phyloP scores from a whole-genome alignment of 2,329 filamentous ascomycete genomes.

The Elsinoe ampelina region DNA sequence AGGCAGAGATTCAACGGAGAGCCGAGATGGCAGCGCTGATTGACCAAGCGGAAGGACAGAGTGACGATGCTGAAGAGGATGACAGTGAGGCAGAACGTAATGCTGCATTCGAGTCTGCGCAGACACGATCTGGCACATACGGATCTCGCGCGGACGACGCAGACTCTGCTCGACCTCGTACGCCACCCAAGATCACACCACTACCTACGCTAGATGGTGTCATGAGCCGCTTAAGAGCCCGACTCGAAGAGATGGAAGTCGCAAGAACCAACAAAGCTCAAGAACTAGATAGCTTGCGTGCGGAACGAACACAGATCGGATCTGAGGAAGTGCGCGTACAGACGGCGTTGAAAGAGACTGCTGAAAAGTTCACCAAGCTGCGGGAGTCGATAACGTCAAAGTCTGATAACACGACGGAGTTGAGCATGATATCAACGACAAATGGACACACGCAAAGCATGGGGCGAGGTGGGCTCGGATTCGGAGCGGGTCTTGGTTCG shows the following conservation, averaged over 20 bases:
- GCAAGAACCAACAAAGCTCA: constrained; percentile 49
- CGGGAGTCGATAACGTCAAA: constrained; percentile 23
- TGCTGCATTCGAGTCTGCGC: constrained; percentile 77
- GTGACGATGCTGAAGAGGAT: constrained; percentile 51
- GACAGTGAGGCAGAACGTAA: constrained; percentile 54
- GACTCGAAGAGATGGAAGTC: constrained; percentile 53
- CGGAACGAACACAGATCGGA: constrained; percentile 59
- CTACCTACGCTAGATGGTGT: constrained; percentile 64
- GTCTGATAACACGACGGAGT: neutral
- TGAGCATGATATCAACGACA: constrained; percentile 3
- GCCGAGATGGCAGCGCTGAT: constrained; percentile 79
- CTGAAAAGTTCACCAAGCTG: constrained; percentile 57
- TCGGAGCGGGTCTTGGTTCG: neutral
- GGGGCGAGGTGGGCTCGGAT: neutral
- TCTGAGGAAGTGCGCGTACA: constrained; percentile 72
- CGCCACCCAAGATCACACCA: constrained; percentile 65
- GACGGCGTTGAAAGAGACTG: constrained; percentile 68
- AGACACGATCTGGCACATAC: constrained; percentile 81
- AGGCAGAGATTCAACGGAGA: constrained; percentile 55
- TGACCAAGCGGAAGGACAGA: constrained; percentile 59
- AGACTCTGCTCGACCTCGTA: constrained; percentile 40
- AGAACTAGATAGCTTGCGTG: constrained; percentile 56
- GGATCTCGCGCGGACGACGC: constrained; percentile 41
- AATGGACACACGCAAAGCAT: neutral
- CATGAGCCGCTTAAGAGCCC: constrained; percentile 52